Percentiles rank a stretch among this genome's conserved stretches.
These are phyloP conservation scores for Suzukiozyma palmioleophila DNA, from an alignment of 1,139 yeast genomes.

Conservation along the genomic window DNA sequence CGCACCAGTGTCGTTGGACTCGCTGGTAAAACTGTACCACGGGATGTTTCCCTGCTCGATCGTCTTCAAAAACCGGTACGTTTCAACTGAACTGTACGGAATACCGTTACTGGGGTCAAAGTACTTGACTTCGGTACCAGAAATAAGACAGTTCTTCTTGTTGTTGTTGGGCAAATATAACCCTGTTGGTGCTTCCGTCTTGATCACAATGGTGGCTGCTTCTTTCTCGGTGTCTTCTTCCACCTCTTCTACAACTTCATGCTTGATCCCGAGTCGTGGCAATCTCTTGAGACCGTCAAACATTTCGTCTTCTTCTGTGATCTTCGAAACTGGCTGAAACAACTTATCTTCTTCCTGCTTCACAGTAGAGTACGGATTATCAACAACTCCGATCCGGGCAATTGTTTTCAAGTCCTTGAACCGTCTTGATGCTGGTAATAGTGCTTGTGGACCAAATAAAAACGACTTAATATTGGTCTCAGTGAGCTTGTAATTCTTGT, in stretches of 20 bases:
- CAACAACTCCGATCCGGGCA: slow-evolving; percentile 42
- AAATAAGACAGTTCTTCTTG: slow-evolving; percentile 68
- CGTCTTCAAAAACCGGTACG: slow-evolving; percentile 64
- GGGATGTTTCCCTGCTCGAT: slow-evolving; percentile 62
- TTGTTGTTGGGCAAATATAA: slow-evolving; percentile 67
- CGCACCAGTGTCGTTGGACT: slow-evolving; percentile 55
- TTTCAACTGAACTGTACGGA: slow-evolving; percentile 80
- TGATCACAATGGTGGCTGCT: slow-evolving; percentile 43
- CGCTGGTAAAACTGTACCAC: slow-evolving; percentile 55
- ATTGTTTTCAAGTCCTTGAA: slow-evolving; percentile 53
- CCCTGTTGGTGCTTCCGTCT: slow-evolving; percentile 71
- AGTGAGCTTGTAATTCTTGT: slow-evolving; percentile 17
- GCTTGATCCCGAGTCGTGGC: slow-evolving; percentile 63
- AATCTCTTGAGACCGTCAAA: slow-evolving; percentile 52
- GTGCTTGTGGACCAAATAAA: slow-evolving; percentile 59
- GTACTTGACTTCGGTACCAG: slow-evolving; percentile 77
- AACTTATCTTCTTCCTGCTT: slow-evolving; percentile 35
- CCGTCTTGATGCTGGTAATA: slow-evolving; percentile 48
- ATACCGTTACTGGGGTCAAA: slow-evolving; percentile 85
- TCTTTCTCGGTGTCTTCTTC: slow-evolving; percentile 38
- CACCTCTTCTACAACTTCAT: slow-evolving; percentile 43
- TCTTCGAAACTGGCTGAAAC: slow-evolving; percentile 29
- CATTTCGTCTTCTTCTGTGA: slow-evolving; percentile 34
- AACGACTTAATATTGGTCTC: slow-evolving; percentile 32
- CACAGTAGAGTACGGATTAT: slow-evolving; percentile 33